Evolutionary conservation across 2,329 filamentous ascomycete genomes (phyloP).

Genomic region (Alternaria sp.): DNA sequence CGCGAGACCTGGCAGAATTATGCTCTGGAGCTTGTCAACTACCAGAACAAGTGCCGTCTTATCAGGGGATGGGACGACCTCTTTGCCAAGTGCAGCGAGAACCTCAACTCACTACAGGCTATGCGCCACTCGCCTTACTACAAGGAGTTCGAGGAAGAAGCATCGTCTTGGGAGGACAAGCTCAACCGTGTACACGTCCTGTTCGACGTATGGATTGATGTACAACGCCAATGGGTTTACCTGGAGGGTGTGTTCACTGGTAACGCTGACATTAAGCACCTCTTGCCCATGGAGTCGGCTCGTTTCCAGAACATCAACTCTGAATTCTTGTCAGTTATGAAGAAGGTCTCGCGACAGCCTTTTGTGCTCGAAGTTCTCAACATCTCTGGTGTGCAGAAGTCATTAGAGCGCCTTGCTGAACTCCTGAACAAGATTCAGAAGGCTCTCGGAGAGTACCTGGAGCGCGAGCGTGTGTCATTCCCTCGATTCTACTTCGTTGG

Average conservation of each 20-base stretch:
- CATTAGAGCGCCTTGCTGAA: constrained; percentile 93
- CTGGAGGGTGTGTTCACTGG: constrained; percentile 98
- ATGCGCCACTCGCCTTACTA: constrained; percentile 99
- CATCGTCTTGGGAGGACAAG: constrained; percentile 96
- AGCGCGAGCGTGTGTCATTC: constrained; percentile 97
- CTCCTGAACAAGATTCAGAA: constrained; percentile 99
- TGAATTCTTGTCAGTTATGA: constrained; percentile 99
- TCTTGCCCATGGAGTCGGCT: constrained; percentile 94
- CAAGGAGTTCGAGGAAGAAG: constrained; percentile 99
- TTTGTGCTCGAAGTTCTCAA: constrained; percentile 95
- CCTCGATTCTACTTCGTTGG: constrained; percentile 99
- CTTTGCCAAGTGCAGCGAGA: constrained; percentile 98
- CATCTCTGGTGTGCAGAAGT: constrained; percentile 95
- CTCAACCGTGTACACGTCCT: constrained; percentile 96
- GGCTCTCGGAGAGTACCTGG: constrained; percentile 96
- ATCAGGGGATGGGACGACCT: constrained; percentile 98
- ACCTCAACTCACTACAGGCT: constrained; percentile 94
- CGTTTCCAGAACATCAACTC: constrained; percentile 99
- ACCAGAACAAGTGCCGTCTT: constrained; percentile 96
- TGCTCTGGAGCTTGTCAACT: constrained; percentile 90
- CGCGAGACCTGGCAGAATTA: constrained; percentile 98
- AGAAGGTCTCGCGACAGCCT: constrained; percentile 97
- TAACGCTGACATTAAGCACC: constrained; percentile 98
- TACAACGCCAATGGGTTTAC: constrained; percentile 99
- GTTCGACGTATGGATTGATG: constrained; percentile 99